Evolutionary conservation across 176 grass and related monocot species (phyloP).

Genomic region (Calamus simplicifolius): DNA sequence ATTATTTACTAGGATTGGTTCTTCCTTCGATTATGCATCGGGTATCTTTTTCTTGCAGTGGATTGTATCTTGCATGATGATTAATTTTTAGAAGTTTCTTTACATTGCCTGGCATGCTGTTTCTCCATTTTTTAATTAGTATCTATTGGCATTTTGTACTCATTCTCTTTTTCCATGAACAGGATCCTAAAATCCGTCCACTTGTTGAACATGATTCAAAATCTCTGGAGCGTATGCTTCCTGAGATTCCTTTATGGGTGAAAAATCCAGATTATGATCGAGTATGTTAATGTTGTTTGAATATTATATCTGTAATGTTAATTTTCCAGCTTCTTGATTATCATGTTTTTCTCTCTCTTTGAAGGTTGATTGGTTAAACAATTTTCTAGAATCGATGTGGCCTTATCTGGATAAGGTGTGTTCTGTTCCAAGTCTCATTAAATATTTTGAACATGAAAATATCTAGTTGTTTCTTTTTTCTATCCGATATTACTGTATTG

Average conservation of each 20-base stretch:
- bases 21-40: no score
- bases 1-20: no score
- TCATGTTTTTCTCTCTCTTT: conserved; percentile 16
- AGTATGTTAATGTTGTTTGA: conserved; percentile 22
- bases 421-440: not conserved
- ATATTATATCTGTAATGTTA: not conserved
- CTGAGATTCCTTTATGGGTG: conserved; percentile 78
- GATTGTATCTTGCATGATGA: no score
- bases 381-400: conserved; percentile 85
- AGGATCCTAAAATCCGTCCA: conserved; percentile 61
- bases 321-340: not conserved
- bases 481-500: conserved; percentile 13
- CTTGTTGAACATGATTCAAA: conserved; percentile 61
- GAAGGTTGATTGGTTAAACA: conserved; percentile 98
- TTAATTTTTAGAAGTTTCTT: no score
- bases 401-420: conserved; percentile 84
- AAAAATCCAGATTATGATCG: conserved; percentile 83
- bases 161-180: not conserved
- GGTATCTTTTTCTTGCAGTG: no score
- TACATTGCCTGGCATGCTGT: no score
- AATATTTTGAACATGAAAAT: not conserved
- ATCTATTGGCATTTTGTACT: no score
- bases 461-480: conserved; percentile 9
- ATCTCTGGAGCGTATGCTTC: conserved; percentile 50
- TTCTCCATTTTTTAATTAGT: no score